These are phyloP conservation scores for Ophiostoma ips DNA, from an alignment of 2,329 filamentous ascomycete genomes.

Conservation along the genomic window DNA sequence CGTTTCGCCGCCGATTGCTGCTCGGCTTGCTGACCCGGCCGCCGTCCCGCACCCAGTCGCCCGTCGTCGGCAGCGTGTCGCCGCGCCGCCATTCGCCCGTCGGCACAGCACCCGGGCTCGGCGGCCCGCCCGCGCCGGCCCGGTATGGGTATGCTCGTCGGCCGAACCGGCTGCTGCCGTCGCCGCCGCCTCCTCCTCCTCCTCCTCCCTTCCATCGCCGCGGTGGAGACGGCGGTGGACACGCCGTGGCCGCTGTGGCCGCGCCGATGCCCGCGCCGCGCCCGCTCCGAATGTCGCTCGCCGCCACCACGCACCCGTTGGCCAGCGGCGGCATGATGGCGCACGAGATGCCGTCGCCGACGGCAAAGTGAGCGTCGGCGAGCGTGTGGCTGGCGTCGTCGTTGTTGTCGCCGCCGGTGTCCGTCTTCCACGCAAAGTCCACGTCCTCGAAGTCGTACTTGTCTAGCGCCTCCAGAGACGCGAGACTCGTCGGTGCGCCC, in stretches of 20 bases:
- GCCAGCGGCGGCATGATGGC: constrained; percentile 62
- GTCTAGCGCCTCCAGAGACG: constrained; percentile 21
- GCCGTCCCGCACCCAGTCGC: constrained; percentile 30
- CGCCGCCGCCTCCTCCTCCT: neutral
- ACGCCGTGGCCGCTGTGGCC: constrained; percentile 15
- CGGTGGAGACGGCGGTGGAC: neutral
- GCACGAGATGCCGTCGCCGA: constrained; percentile 78
- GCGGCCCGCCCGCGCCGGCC: neutral
- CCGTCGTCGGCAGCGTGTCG: constrained; percentile 43
- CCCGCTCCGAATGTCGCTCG: constrained; percentile 33
- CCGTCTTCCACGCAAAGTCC: no score
- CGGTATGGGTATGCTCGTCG: no score
- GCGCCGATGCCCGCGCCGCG: constrained; percentile 27
- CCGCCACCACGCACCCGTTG: constrained; percentile 53
- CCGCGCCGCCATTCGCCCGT: constrained; percentile 54
- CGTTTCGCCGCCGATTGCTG: neutral
- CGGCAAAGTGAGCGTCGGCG: constrained; percentile 64
- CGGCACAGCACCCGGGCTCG: constrained; percentile 23
- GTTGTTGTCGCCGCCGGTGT: constrained; percentile 15
- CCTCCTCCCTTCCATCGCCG: neutral
- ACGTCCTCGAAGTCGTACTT: constrained; percentile 13
- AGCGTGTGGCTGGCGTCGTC: constrained; percentile 55
- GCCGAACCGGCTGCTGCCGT: no score
- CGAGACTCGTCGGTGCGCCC: constrained; percentile 14
- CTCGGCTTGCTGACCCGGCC: no score